These are phyloP conservation scores for Bertia moriformis DNA, from an alignment of 2,329 filamentous ascomycete genomes.

Conservation along the genomic window DNA sequence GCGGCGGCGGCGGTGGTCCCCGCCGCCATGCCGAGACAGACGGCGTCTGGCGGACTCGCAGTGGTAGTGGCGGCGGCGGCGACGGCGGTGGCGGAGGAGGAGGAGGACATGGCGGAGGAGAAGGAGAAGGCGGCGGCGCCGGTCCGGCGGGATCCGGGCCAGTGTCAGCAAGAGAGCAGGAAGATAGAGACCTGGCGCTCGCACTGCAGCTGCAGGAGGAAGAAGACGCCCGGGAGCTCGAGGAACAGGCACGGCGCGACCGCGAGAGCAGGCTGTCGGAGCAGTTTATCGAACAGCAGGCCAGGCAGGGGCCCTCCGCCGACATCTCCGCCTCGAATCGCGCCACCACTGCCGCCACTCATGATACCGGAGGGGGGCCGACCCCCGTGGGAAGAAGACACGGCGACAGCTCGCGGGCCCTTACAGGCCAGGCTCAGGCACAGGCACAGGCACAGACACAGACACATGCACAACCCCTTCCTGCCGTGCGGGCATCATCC, in stretches of 20 bases:
- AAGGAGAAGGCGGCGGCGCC: slow-evolving; percentile 7
- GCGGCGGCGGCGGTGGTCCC: no score
- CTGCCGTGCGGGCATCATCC: no score
- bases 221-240: slow-evolving; percentile 66
- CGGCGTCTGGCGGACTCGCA: not conserved
- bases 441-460: no score
- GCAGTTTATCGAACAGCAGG: slow-evolving; percentile 55
- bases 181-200: slow-evolving; percentile 77
- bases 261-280: slow-evolving; percentile 57
- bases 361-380: slow-evolving; percentile 12
- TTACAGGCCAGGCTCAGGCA: no score
- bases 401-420: not conserved
- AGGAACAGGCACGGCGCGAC: slow-evolving; percentile 41
- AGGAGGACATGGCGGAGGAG: slow-evolving; percentile 4
- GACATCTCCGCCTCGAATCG: slow-evolving; percentile 3
- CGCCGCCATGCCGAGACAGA: not conserved
- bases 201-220: slow-evolving; percentile 89
- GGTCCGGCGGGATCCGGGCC: no score
- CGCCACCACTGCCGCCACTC: slow-evolving; percentile 11
- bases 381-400: not conserved
- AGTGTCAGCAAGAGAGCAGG: slow-evolving; percentile 43
- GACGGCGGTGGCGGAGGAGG: slow-evolving; percentile 7
- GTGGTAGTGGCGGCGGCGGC: no score
- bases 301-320: no score
- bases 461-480: no score